Conservation (phyloP, 805 yeast genomes). For the Nakazawaea wyomingensis region DNA sequence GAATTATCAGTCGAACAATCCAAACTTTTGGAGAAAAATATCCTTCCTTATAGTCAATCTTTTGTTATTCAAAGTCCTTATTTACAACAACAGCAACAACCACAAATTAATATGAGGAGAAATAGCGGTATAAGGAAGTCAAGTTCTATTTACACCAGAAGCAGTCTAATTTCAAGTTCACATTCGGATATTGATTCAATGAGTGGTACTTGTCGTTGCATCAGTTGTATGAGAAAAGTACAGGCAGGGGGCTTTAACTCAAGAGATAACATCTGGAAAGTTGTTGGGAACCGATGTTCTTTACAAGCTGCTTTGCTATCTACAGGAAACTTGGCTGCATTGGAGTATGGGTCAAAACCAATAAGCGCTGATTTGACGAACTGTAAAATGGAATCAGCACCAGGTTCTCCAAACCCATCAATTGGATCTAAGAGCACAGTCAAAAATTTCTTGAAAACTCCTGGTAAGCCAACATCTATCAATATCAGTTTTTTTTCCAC, state of each 20-base stretch:
- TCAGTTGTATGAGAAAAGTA: neutral
- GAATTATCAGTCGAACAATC: too few relatives aligned
- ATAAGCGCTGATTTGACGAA: slow-evolving; percentile 2
- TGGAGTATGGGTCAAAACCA: neutral
- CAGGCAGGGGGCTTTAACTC: neutral
- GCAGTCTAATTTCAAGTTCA: neutral
- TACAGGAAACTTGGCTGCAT: slow-evolving; percentile 3
- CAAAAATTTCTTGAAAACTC: neutral
- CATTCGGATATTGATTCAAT: neutral
- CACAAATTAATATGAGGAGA: neutral
- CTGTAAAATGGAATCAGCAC: neutral
- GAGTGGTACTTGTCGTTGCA: neutral
- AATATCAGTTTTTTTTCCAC: neutral
- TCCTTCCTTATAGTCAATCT: too few relatives aligned
- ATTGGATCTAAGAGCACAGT: neutral
- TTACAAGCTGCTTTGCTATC: slow-evolving; percentile 8
- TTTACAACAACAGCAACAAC: neutral
- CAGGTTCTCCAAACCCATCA: neutral
- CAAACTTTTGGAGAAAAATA: too few relatives aligned
- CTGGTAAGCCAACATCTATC: neutral
- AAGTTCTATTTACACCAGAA: neutral
- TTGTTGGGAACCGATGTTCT: slow-evolving; percentile 1
- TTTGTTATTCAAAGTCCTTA: neutral
- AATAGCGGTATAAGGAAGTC: neutral
- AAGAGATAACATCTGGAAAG: slow-evolving; percentile 1